Conservation (phyloP, 2,329 filamentous ascomycete species). For the Colletotrichum incanum region DNA sequence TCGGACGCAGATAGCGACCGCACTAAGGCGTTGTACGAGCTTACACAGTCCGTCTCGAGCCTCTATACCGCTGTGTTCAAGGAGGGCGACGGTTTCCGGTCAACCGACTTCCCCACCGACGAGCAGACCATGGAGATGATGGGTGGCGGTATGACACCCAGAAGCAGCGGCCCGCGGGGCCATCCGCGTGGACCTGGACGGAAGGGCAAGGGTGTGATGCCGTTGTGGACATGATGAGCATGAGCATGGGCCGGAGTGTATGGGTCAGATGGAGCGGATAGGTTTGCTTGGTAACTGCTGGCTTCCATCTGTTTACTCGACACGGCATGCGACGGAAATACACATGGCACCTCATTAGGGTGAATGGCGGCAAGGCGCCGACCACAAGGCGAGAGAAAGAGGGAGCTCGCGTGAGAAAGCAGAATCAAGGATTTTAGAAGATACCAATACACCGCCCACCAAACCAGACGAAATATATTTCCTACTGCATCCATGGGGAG, state of each 20-base stretch:
- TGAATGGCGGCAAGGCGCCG: not conserved
- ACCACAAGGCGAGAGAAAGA: not conserved
- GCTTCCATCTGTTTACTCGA: not conserved
- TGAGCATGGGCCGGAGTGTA: not conserved
- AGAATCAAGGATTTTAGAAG: slow-evolving; percentile 13
- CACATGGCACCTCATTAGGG: not conserved
- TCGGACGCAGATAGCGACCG: slow-evolving; percentile 82
- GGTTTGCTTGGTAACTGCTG: slow-evolving; percentile 1
- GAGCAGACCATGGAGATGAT: slow-evolving; percentile 52
- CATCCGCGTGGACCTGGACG: slow-evolving; percentile 34
- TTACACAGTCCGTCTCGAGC: slow-evolving; percentile 78
- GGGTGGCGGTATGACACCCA: slow-evolving; percentile 37
- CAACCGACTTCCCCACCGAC: slow-evolving; percentile 47
- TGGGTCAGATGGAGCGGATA: not conserved
- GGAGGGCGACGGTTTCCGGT: slow-evolving; percentile 80
- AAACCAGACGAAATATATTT: not conserved
- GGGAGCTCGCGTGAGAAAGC: not conserved
- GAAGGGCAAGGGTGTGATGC: slow-evolving; percentile 38
- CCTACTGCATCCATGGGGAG: not conserved
- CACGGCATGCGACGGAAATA: slow-evolving; percentile 1
- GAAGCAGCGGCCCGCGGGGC: slow-evolving; percentile 41
- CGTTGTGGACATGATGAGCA: slow-evolving; percentile 28
- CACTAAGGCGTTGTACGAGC: slow-evolving; percentile 79
- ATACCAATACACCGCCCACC: slow-evolving; percentile 24
- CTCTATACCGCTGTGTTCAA: slow-evolving; percentile 83